phyloP scores from a whole-genome alignment of 148 eudicot species.

The Rhododendron molle region DNA sequence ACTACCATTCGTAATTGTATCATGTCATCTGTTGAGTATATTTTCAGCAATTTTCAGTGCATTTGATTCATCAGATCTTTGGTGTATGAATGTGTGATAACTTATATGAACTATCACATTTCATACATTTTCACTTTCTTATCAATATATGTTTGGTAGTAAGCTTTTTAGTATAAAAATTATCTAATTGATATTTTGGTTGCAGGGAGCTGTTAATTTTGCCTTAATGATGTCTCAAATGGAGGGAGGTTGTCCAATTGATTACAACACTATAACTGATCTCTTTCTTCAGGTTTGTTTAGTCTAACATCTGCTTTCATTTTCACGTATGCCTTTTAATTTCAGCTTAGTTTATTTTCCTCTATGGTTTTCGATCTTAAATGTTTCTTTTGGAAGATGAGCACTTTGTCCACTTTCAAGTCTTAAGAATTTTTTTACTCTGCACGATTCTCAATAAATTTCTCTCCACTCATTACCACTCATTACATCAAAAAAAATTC shows the following conservation, averaged over 20 bases:
- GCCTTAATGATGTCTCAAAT: conserved; percentile 97
- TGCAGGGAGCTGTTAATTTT: conserved; percentile 96
- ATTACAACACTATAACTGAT: conserved; percentile 85
- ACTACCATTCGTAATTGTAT: background rate
- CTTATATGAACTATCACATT: background rate
- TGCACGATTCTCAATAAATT: no score
- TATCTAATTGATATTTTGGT: conserved; percentile 12
- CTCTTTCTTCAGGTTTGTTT: conserved; percentile 81
- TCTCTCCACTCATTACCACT: no score
- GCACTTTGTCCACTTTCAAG: no score
- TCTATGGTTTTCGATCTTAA: background rate
- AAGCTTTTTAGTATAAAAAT: background rate
- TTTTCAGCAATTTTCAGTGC: background rate
- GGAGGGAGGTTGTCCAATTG: conserved; percentile 94
- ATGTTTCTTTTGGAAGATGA: background rate
- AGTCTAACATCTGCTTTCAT: background rate
- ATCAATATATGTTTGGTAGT: background rate
- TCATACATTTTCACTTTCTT: background rate
- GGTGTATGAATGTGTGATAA: background rate
- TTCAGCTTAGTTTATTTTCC: background rate
- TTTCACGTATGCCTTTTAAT: background rate
- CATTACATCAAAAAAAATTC: no score
- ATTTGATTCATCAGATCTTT: background rate
- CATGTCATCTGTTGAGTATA: background rate
- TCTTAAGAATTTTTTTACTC: no score